phyloP scores from a whole-genome alignment of 2,329 filamentous ascomycete species.

The Fusarium udum region DNA sequence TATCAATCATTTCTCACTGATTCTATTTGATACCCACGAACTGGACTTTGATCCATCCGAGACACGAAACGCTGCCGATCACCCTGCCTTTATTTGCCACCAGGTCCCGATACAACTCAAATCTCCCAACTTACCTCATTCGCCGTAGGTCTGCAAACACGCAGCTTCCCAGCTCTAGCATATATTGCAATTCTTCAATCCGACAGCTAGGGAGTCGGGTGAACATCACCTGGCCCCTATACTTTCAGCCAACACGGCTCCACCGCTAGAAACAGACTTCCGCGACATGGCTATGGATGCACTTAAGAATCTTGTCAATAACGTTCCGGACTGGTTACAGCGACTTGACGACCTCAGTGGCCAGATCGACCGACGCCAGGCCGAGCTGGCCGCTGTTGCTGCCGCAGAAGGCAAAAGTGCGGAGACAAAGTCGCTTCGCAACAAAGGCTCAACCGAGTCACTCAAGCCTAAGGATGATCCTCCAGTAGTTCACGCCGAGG shows the following conservation, averaged over 20 bases:
- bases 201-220: constrained; percentile 44
- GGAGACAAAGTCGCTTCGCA: constrained; percentile 56
- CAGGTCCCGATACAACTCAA: not conserved
- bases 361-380: constrained; percentile 70
- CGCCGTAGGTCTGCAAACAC: constrained; percentile 9
- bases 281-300: constrained; percentile 62
- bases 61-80: constrained; percentile 28
- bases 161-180: not conserved
- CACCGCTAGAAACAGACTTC: constrained; percentile 42
- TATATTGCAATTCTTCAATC: constrained; percentile 10
- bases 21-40: constrained; percentile 21
- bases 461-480: constrained; percentile 59
- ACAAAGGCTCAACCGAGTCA: constrained; percentile 64
- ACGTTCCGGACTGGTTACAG: constrained; percentile 68
- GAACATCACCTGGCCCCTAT: constrained; percentile 45
- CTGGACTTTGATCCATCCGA: constrained; percentile 6
- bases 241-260: constrained; percentile 42
- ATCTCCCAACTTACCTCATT: constrained; percentile 1
- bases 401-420: constrained; percentile 40
- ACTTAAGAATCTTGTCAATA: constrained; percentile 62
- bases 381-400: constrained; percentile 64
- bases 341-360: constrained; percentile 68
- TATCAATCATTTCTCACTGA: constrained; percentile 8
- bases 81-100: constrained; percentile 30
- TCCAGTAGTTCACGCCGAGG: constrained; percentile 31